Percentiles rank a stretch among this genome's conserved stretches.
phyloP scores from a whole-genome alignment of 2,329 filamentous ascomycete species.

The Venturia nashicola region DNA sequence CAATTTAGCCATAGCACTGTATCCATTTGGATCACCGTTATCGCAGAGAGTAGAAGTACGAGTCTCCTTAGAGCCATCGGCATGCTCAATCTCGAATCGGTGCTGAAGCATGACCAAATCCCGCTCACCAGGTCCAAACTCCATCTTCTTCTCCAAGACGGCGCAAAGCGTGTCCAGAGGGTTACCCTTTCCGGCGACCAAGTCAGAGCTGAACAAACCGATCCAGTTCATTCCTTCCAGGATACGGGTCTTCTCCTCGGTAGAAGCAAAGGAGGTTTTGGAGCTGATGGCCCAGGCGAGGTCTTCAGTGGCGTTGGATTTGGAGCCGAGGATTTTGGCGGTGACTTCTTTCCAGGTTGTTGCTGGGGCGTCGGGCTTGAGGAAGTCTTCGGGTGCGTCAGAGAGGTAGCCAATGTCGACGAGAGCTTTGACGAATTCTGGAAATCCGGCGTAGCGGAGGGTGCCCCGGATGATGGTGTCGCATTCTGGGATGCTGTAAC shows the following conservation, averaged over 20 bases:
- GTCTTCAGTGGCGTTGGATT: constrained; percentile 53
- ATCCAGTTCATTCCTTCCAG: constrained; percentile 63
- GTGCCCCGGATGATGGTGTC: constrained; percentile 77
- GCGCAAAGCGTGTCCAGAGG: constrained; percentile 86
- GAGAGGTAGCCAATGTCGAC: constrained; percentile 83
- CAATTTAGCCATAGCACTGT: constrained; percentile 72
- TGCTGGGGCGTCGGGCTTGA: constrained; percentile 42
- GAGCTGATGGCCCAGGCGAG: constrained; percentile 60
- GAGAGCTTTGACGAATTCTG: constrained; percentile 75
- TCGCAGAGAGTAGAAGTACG: constrained; percentile 71
- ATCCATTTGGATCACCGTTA: constrained; percentile 68
- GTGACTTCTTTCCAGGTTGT: constrained; percentile 79
- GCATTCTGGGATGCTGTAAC: constrained; percentile 85
- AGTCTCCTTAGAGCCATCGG: constrained; percentile 65
- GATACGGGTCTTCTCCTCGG: constrained; percentile 58
- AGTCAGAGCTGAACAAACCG: constrained; percentile 52
- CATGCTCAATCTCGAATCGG: constrained; percentile 73
- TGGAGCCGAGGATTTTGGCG: constrained; percentile 59
- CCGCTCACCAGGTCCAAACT: constrained; percentile 69
- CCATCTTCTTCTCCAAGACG: constrained; percentile 82
- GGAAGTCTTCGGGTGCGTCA: constrained; percentile 52
- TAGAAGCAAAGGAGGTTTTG: constrained; percentile 58
- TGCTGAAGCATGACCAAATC: constrained; percentile 73
- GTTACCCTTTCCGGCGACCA: constrained; percentile 62
- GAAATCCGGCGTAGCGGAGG: constrained; percentile 79